Base-by-base conservation (phyloP, 371 early-diverging fungal genomes). In the Zopfochytrium polystomum region DNA sequence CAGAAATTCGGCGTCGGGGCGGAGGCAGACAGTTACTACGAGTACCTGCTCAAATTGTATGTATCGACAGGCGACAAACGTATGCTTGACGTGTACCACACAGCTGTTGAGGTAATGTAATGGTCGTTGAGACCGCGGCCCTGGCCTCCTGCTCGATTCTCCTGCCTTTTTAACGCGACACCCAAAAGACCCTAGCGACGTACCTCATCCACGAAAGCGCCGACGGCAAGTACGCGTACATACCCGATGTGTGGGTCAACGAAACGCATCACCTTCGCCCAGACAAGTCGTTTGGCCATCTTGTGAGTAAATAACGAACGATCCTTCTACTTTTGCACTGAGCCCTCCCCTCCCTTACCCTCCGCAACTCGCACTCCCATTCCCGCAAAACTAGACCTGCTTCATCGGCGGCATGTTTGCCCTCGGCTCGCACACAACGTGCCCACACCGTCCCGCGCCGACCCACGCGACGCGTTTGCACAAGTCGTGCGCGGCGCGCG, bases 371-470 rank as follows among this genome's bases (percentile, higher is more conserved):
- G n/a, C n/a, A n/a, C n/a, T n/a, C n/a, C n/a, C n/a, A n/a, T n/a
- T n/a, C n/a, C n/a, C n/a, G n/a, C n/a, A n/a, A n/a, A n/a, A n/a
- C n/a, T 32, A 45, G 55, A 90, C 91, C 4, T 96, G 95, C 72
- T 96, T 95, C 73, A 75, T 90, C 32, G 92, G 90, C 11, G 95
- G 92, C 2, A 85, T 83, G 32, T 72, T 95, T 54, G 91, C 92
- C 0, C 71, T 94, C 2, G 88, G 77, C 52, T 90, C 87, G 23
- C 90, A 86, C 38, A 38, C 7, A 18, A 11, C 38, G 38, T 38
- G 38, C 38, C 38, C 38, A 18, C 18, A 11, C 38, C 7, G n/a
- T n/a, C n/a, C n/a, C n/a, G n/a, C n/a, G 38, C 11, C 38, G 38
- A 18, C 38, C 7, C 38, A 7, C 38, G 38, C 38, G 38, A 18